Evolutionary conservation across 1,284 basidiomycete species (phyloP), one percentile per base, ranked within the genome.

Genomic region (Cryptococcus maquisensis): DNA sequence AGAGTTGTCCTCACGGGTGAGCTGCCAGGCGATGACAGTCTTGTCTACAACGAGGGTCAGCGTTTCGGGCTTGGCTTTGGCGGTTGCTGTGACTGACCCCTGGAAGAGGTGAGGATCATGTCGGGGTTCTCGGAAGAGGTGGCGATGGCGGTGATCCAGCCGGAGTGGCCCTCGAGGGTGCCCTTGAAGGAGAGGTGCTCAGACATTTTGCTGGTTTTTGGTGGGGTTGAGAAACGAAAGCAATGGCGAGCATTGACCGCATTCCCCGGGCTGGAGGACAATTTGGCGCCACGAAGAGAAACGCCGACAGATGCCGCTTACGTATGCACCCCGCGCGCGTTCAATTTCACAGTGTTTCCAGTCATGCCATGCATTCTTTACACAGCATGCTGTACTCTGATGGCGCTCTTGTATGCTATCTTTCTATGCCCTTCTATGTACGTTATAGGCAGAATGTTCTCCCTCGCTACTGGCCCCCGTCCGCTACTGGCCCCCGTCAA

Each of bases 21-120:
- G 83, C 78, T 94, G 88, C 96, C 96, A 99, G 77, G 98, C 93
- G 75, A 99, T 98, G 83, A 98, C 90, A 61, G 93, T 97, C 85
- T 97, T 98, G 87, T 99, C 96, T 93, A 71, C 58, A 46, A 47
- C 35, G n/a, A 36, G 3, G 24, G 46, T 55, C 54, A 56, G 54
- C 46, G 38, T 16, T 20, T 48, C 13, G 10, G 12, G 0, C 35
- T 6, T 18, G 32, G 12, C 4, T n/a, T 40, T 40, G n/a, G n/a
- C 16, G 16, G 20, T 10, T 40, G 39, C 16, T 21, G 20, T 2
- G 24, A 81, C 78, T 74, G 82, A 94, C 91, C 91, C 82, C 93
- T 86, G 63, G 94, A 98, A 66, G 93, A 91, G 65, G 93, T 96
- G 78, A 96, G 81, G 79, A 97, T 93, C 84, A 94, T 89, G 79